These are phyloP conservation scores for Byssothecium circinans DNA, from an alignment of 2,329 filamentous ascomycete genomes.

Conservation along the genomic window DNA sequence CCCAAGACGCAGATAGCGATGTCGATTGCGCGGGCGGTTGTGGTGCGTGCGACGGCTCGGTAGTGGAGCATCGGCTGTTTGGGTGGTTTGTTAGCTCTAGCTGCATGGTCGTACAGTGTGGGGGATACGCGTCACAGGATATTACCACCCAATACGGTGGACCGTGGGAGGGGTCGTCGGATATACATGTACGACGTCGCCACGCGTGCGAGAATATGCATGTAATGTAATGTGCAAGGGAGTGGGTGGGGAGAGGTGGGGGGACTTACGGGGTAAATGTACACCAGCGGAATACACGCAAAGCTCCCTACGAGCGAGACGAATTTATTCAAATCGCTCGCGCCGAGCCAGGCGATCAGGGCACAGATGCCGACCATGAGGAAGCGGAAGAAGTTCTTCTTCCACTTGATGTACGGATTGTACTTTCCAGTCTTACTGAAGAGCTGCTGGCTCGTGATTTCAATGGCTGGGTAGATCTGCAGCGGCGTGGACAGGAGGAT, in stretches of 20 bases:
- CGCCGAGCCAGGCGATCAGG: slow-evolving; percentile 85
- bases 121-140: not conserved
- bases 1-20: slow-evolving; percentile 79
- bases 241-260: too few species aligned
- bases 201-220: too few species aligned
- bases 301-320: slow-evolving; percentile 96
- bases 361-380: slow-evolving; percentile 86
- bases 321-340: slow-evolving; percentile 94
- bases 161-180: too few species aligned
- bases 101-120: not conserved
- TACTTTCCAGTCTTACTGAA: slow-evolving; percentile 96
- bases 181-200: too few species aligned
- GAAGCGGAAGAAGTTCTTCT: slow-evolving; percentile 97
- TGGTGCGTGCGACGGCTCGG: slow-evolving; percentile 72
- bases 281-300: slow-evolving; percentile 94
- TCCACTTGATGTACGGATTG: slow-evolving; percentile 98
- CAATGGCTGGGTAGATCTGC: slow-evolving; percentile 96
- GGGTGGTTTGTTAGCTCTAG: slow-evolving; percentile 43
- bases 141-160: too few species aligned
- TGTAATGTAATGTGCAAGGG: too few species aligned
- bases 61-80: slow-evolving; percentile 89
- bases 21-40: slow-evolving; percentile 70
- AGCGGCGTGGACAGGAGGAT: slow-evolving; percentile 93
- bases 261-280: slow-evolving; percentile 88
- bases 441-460: slow-evolving; percentile 91